Percentiles rank a stretch among this genome's conserved stretches.
Evolutionary conservation across 768 basidiomycete genomes (phyloP).

Genomic region (Panellus pusillus): DNA sequence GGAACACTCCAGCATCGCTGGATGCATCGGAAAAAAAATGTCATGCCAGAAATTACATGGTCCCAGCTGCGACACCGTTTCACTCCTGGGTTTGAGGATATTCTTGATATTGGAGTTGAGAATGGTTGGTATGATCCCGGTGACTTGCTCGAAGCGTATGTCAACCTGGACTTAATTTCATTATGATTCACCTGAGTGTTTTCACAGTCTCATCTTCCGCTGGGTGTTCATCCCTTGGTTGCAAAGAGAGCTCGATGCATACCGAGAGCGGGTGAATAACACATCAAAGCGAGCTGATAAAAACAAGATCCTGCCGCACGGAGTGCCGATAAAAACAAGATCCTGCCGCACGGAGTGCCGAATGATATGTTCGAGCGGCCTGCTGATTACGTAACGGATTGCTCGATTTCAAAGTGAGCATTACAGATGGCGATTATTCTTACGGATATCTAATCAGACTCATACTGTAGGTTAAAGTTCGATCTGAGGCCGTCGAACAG

Average conservation of each 20-base stretch:
- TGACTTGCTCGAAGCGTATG: conserved; percentile 24
- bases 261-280: conserved; percentile 20
- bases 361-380: conserved; percentile 29
- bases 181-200: no score
- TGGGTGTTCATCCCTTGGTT: conserved; percentile 40
- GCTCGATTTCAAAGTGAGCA: conserved; percentile 33
- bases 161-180: no score
- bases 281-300: conserved; percentile 22
- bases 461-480: conserved; percentile 16
- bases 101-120: conserved; percentile 32
- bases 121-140: conserved; percentile 30
- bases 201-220: conserved; percentile 29
- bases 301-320: conserved; percentile 37
- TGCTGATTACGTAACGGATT: conserved; percentile 23
- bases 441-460: not conserved
- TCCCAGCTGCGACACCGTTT: conserved; percentile 32
- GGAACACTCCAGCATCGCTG: conserved; percentile 40
- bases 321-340: no score
- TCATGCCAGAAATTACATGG: conserved; percentile 42
- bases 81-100: conserved; percentile 37
- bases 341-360: no score
- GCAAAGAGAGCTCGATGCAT: conserved; percentile 35
- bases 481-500: conserved; percentile 15
- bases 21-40: conserved; percentile 34
- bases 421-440: not conserved